Evolutionary conservation across 306 rosid species (phyloP), one percentile per base, ranked within the genome.

Genomic region (Cotoneaster glaucophyllus): DNA sequence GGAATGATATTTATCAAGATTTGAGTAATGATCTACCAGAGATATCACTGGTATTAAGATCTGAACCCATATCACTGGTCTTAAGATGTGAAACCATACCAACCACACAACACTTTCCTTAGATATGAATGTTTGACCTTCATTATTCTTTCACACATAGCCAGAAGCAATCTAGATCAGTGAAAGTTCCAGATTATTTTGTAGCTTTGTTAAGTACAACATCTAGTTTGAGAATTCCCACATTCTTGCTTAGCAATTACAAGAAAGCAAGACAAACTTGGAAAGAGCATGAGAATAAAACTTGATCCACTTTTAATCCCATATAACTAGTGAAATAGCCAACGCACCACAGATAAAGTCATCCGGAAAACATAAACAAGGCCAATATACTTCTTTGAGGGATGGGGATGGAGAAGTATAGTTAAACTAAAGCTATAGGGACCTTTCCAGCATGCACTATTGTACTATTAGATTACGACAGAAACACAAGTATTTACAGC

Each of bases 221-320:
- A 43, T 5, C 64, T 31, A 21, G 13, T 61, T n/a, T n/a, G n/a
- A 37, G 56, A 39, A 13, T 73, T 17, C 26, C 3, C 21, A 37
- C 76, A 17, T 24, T 73, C 15, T 69, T 22, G 24, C 12, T 24
- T 37, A 22, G 17, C 50, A 57, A 37, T 57, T 31, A 71, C 54
- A 71, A 71, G 64, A 32, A 72, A 25, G 68, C 28, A 69, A 73
- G 26, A 58, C 45, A 18, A 39, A 72, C 6, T 25, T 73, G 26
- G 32, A 73, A 59, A 25, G 59, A 19, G 69, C 58, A 61, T 19
- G 37, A 74, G 32, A 74, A 74, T 57, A 74, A 74, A 11, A 65
- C 5, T 44, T 44, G 67, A 61, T 24, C 8, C 8, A 4, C 24
- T 28, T 43, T 61, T 62, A 25, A 61, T 9, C 48, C 68, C 57